A percentile compares a stretch with the other conserved stretches of the same genome.
Evolutionary conservation across 73 alveolate genomes (phyloP).

Genomic region (Paramecium sonneborni): DNA sequence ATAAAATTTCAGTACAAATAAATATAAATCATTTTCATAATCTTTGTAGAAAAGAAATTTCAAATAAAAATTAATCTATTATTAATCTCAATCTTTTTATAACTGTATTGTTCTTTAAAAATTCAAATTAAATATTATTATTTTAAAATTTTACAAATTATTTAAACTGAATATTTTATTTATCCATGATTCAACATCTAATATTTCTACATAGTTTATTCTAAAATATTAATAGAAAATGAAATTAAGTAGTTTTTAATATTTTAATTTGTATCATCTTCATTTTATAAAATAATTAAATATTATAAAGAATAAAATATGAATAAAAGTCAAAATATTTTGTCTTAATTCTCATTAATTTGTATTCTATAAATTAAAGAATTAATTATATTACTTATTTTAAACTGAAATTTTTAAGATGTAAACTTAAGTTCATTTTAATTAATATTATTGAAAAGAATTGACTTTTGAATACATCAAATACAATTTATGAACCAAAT

Average conservation of each 20-base stretch:
- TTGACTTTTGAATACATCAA: not conserved
- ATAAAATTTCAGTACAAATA: too few relatives aligned
- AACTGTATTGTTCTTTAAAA: not conserved
- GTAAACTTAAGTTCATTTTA: not conserved
- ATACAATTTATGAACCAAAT: not conserved
- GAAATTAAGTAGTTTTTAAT: too few relatives aligned
- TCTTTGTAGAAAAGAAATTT: too few relatives aligned
- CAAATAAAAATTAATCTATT: too few relatives aligned
- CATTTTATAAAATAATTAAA: too few relatives aligned
- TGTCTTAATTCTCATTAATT: not conserved
- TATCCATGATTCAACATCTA: too few relatives aligned
- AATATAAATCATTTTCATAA: too few relatives aligned
- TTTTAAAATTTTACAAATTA: not conserved
- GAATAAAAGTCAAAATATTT: not conserved
- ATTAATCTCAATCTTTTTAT: not conserved
- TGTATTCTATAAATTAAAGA: not conserved
- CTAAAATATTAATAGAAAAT: too few relatives aligned
- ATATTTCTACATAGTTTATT: too few relatives aligned
- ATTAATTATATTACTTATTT: not conserved
- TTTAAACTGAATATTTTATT: not conserved
- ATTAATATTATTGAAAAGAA: not conserved
- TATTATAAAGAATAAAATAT: too few relatives aligned
- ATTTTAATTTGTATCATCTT: too few relatives aligned
- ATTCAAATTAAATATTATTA: not conserved
- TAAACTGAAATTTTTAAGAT: not conserved